Percentiles rank a stretch among this genome's conserved stretches.
Evolutionary conservation across 2,329 filamentous ascomycete species (phyloP).

Genomic region (Magnaporthales sp.): DNA sequence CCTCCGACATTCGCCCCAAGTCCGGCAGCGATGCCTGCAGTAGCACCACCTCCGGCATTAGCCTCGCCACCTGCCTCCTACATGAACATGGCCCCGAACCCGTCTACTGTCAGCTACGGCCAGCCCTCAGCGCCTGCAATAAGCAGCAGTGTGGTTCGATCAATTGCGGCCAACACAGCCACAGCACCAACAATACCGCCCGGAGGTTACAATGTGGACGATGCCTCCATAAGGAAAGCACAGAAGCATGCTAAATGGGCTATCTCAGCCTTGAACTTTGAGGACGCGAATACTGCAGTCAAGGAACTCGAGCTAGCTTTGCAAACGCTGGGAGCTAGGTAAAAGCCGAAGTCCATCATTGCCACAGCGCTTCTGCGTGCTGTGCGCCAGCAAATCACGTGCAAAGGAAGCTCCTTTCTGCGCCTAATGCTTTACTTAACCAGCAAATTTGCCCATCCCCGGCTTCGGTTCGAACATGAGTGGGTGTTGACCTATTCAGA

Average conservation of each 20-base stretch:
- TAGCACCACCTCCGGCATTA: slow-evolving; percentile 18
- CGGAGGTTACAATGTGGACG: slow-evolving; percentile 39
- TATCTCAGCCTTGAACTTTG: slow-evolving; percentile 92
- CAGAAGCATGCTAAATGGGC: slow-evolving; percentile 98
- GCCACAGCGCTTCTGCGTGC: too few relatives aligned
- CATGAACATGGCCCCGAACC: slow-evolving; percentile 13
- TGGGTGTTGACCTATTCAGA: too few relatives aligned
- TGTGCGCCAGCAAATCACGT: neutral
- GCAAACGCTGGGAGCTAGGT: slow-evolving; percentile 56
- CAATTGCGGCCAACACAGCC: slow-evolving; percentile 8
- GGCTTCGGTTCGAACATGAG: too few relatives aligned
- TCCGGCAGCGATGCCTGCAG: slow-evolving; percentile 16
- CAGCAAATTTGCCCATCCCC: too few relatives aligned
- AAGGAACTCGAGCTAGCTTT: slow-evolving; percentile 74
- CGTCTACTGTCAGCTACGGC: slow-evolving; percentile 8
- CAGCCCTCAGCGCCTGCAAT: neutral
- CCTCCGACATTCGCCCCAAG: slow-evolving; percentile 18
- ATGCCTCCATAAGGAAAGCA: slow-evolving; percentile 63
- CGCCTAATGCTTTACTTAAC: too few relatives aligned
- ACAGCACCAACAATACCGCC: slow-evolving; percentile 3
- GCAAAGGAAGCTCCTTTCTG: neutral
- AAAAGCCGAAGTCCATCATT: slow-evolving; percentile 13
- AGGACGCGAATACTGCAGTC: slow-evolving; percentile 85
- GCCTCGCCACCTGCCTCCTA: slow-evolving; percentile 13
- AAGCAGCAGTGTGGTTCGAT: neutral